Evolutionary conservation across 164 flowering plant genomes (phyloP).

Genomic region (Piper betle): DNA sequence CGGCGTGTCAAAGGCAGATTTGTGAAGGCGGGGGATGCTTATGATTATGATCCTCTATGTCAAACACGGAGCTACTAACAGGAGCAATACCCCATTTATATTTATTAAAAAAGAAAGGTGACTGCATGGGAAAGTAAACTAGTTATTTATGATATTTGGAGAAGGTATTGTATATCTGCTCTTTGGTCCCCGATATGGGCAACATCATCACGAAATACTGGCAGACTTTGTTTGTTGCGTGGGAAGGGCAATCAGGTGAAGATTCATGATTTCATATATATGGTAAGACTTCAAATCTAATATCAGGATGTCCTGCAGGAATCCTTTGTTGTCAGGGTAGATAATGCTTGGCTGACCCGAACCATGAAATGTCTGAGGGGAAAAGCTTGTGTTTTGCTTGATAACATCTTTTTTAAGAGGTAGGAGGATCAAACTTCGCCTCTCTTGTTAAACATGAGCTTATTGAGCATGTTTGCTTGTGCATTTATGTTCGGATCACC

Average conservation of each 20-base stretch:
- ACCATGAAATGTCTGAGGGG: neutral
- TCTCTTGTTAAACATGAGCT: neutral
- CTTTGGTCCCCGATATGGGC: no score
- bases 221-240: no score
- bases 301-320: neutral
- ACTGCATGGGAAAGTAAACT: conserved; percentile 6
- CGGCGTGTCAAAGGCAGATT: conserved; percentile 53
- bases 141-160: conserved; percentile 7
- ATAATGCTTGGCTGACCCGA: neutral
- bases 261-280: no score
- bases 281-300: no score
- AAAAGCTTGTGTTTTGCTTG: neutral
- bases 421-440: neutral
- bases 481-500: neutral
- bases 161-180: neutral
- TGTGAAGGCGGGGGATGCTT: conserved; percentile 51
- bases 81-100: conserved; percentile 18
- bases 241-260: no score
- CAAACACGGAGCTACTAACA: conserved; percentile 32
- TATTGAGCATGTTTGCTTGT: neutral
- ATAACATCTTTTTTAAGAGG: neutral
- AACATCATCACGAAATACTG: no score
- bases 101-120: conserved; percentile 12
- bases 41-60: conserved; percentile 42
- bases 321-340: neutral